phyloP scores from a whole-genome alignment of 257 asterid genomes.

The Ajuga chamaepitys region DNA sequence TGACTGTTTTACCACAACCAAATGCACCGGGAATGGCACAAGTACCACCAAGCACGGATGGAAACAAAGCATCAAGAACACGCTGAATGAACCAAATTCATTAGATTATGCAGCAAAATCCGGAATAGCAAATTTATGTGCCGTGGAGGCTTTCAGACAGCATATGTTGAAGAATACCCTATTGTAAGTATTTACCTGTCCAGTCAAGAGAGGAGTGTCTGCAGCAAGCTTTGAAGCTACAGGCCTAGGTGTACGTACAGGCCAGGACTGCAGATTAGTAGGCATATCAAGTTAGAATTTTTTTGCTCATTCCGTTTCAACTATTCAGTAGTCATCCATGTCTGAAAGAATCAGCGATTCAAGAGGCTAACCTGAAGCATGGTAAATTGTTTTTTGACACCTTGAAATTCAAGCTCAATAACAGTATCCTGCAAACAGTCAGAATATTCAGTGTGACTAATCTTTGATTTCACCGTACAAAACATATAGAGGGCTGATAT shows the following conservation, averaged over 20 bases:
- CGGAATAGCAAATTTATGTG: constrained; percentile 1
- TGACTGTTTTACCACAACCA: constrained; percentile 99
- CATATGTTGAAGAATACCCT: neutral
- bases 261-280: constrained; percentile 70
- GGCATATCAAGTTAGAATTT: constrained; percentile 16
- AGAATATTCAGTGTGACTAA: constrained; percentile 14
- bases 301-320: constrained; percentile 7
- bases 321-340: neutral
- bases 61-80: constrained; percentile 97
- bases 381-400: constrained; percentile 81
- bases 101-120: constrained; percentile 16
- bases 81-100: constrained; percentile 51
- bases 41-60: constrained; percentile 99
- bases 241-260: constrained; percentile 96
- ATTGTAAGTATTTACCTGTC: constrained; percentile 59
- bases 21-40: constrained; percentile 99
- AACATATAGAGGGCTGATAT: neutral
- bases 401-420: constrained; percentile 98
- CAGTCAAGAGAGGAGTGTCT: constrained; percentile 97
- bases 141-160: neutral
- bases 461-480: neutral
- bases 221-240: constrained; percentile 96
- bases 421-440: constrained; percentile 76
- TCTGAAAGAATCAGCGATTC: neutral
- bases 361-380: constrained; percentile 82